Evolutionary conservation across 2,329 filamentous ascomycete species (phyloP), one percentile per base, ranked within the genome.

Genomic region (Ophiostoma himal-ulmi): DNA sequence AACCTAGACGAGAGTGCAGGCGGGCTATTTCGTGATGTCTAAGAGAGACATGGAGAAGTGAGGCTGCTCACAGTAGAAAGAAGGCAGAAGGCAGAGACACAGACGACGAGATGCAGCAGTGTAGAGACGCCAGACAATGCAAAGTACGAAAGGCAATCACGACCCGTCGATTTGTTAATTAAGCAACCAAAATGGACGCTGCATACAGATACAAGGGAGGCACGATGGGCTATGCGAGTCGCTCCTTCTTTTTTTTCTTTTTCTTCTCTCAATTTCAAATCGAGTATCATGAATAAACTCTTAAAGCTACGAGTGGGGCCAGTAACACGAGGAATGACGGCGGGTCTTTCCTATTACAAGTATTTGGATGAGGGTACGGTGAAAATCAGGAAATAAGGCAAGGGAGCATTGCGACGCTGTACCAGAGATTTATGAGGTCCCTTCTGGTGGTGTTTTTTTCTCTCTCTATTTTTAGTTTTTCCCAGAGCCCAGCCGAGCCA

Each of bases 151-250:
- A 30, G 57, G 57, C 57, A 62, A 14, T 17, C 13, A 26, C 26
- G 57, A 36, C 26, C 26, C 57, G 26, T 62, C 26, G 14, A 34
- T 7, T 34, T 7, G 7, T 30, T 57, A 10, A 11, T n/a, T 13
- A 22, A 26, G 52, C 52, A 34, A 13, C 11, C 57, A 34, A 8
- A 62, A 34, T 5, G 44, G 65, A 70, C n/a, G 69, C 41, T 44
- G 57, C 54, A 48, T 36, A 62, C 69, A 60, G 44, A 30, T 34
- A 14, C 57, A 57, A 11, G 57, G 57, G 26, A 62, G 57, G 57
- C 57, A 62, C 57, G 57, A 62, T 62, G 57, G 57, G 26, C 52
- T 17, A 60, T 62, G 57, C 57, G 8, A 34, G 52, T 26, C 52
- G 52, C 52, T 4, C 52, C 22, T 54, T 54, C 48, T 22, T 22